Evolutionary conservation across 2,329 filamentous ascomycete species (phyloP), one percentile per base, ranked within the genome.

Genomic region (Diaporthe ampelina): DNA sequence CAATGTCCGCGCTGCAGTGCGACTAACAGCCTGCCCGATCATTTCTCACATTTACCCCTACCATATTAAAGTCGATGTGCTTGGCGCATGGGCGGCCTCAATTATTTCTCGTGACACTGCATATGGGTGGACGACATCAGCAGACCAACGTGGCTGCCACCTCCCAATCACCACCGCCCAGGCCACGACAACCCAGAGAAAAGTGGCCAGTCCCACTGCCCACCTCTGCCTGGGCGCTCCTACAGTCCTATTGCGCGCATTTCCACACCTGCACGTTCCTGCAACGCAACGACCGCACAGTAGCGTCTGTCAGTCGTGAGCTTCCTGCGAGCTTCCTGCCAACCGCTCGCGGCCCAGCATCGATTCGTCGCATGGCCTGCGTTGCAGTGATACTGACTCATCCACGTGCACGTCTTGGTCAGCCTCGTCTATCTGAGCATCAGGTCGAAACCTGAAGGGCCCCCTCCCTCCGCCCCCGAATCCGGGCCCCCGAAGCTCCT

Each of bases 31-130:
- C 32, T n/a, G 26, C 24, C 40, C 59, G 59, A 40, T 68, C 63
- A 68, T 17, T 54, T 68, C 63, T 70, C 52, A 35, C 67, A n/a
- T 70, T 45, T 29, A 24, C 40, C 50, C 52, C 67, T 58, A 21
- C 52, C 26, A 32, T 35, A 19, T 35, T 40, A 32, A 70, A 48
- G 24, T 70, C 54, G 52, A 70, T 50, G 56, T 11, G 52, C 73
- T 74, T 74, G 73, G 73, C 73, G 48, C 72, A 59, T 61, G 73
- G 73, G 73, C 73, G 73, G 73, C 73, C 73, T 74, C 58, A 59
- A 59, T 72, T 40, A 19, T 37, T 37, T 35, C 52, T 40, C 29
- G 52, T 70, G 40, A 70, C 67, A 70, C 54, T 35, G 63, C 63
- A 68, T 68, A 19, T 17, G 6, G 11, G 32, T 21, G 21, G 32